phyloP scores from a whole-genome alignment of 2,329 filamentous ascomycete genomes.

The Didymella keratinophila region DNA sequence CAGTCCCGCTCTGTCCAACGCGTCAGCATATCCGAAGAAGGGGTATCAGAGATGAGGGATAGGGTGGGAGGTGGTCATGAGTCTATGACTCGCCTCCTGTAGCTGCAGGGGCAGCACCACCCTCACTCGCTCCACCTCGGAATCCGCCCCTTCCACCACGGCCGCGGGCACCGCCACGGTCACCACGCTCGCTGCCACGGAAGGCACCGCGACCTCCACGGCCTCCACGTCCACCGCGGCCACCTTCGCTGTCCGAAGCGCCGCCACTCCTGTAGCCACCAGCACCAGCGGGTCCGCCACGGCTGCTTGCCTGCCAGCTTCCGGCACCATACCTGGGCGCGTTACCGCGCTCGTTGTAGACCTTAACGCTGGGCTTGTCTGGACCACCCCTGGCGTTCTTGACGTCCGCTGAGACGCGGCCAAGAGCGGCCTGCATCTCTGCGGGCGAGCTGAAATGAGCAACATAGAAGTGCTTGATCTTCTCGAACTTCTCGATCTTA shows the following conservation, averaged over 20 bases:
- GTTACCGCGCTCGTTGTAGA: constrained; percentile 73
- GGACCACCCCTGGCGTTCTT: constrained; percentile 78
- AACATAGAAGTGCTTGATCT: constrained; percentile 82
- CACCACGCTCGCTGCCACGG: constrained; percentile 56
- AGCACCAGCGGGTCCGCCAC: constrained; percentile 64
- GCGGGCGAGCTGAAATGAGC: constrained; percentile 82
- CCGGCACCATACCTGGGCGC: constrained; percentile 59
- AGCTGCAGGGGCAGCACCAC: constrained; percentile 44
- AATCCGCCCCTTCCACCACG: constrained; percentile 37
- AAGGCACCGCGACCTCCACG: constrained; percentile 60
- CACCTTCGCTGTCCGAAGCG: constrained; percentile 77
- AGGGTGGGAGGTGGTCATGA: constrained; percentile 18
- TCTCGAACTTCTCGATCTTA: constrained; percentile 75
- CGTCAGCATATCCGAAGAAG: constrained; percentile 35
- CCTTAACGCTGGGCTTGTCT: constrained; percentile 81
- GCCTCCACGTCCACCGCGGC: constrained; percentile 64
- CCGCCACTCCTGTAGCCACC: constrained; percentile 85
- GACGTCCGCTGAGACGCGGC: constrained; percentile 75
- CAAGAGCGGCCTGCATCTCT: constrained; percentile 81
- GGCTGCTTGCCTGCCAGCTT: constrained; percentile 68
- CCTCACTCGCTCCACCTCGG: constrained; percentile 46
- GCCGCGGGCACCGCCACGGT: constrained; percentile 53
- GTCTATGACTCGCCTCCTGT: constrained; percentile 50
- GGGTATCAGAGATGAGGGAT: constrained; percentile 43
- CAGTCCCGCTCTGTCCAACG: constrained; percentile 19